phyloP scores from a whole-genome alignment of 805 yeast genomes.

The Debaryomyces maramus region DNA sequence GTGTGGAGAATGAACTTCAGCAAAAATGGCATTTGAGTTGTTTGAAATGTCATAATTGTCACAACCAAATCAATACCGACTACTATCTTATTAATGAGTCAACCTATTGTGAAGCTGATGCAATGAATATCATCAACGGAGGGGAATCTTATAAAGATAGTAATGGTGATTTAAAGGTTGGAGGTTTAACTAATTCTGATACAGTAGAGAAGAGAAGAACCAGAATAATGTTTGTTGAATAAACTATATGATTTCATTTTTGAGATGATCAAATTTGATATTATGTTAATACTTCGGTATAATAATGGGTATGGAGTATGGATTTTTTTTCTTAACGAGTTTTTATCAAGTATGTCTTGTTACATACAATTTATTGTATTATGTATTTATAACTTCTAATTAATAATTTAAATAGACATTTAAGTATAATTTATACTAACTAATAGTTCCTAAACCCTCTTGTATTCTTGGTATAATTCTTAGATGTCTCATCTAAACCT shows the following conservation, averaged over 20 bases:
- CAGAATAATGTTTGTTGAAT: conserved; percentile 37
- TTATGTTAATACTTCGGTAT: too few relatives aligned
- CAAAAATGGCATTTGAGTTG: conserved; percentile 79
- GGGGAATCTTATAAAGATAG: conserved; percentile 19
- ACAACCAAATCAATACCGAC: conserved; percentile 48
- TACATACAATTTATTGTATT: not conserved
- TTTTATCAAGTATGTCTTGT: not conserved
- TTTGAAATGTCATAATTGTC: conserved; percentile 66
- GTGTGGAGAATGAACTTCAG: conserved; percentile 71
- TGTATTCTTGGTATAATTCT: not conserved
- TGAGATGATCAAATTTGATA: too few relatives aligned
- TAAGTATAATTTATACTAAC: too few relatives aligned
- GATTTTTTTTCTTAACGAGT: too few relatives aligned
- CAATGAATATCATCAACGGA: conserved; percentile 28
- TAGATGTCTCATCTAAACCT: not conserved
- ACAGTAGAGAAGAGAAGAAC: conserved; percentile 47
- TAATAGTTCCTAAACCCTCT: not conserved
- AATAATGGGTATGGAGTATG: too few relatives aligned
- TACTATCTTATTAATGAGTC: conserved; percentile 51
- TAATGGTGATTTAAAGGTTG: conserved; percentile 18
- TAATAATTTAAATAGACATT: too few relatives aligned
- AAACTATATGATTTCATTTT: conserved; percentile 4
- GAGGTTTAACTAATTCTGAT: conserved; percentile 28
- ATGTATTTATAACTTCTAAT: not conserved
- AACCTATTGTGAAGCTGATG: conserved; percentile 54